Evolutionary conservation across 1,139 yeast genomes (phyloP).

Genomic region (Sporopachydermia cereana): DNA sequence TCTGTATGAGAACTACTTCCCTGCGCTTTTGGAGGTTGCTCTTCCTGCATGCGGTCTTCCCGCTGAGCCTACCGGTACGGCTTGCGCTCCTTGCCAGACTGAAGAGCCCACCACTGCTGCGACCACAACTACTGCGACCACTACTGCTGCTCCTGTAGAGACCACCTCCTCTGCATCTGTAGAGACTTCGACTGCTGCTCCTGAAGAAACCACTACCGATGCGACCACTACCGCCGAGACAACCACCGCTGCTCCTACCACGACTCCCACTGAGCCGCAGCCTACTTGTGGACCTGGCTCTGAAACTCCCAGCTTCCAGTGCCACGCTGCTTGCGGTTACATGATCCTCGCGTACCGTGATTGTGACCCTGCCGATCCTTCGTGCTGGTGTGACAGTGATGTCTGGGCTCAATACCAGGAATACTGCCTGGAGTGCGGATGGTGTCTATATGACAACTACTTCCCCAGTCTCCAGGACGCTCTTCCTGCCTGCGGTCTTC

Average conservation of each 20-base stretch:
- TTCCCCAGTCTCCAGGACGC: slow-evolving; percentile 13
- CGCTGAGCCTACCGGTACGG: neutral
- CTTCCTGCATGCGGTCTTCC: neutral
- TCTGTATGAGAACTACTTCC: slow-evolving; percentile 2
- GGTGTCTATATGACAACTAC: slow-evolving; percentile 4
- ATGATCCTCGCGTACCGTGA: neutral
- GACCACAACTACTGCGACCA: neutral
- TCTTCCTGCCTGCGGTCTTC: neutral
- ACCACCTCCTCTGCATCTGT: neutral
- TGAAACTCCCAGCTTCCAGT: neutral
- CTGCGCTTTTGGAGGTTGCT: slow-evolving; percentile 13
- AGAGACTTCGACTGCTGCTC: neutral
- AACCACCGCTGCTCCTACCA: neutral
- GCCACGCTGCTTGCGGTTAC: slow-evolving; percentile 2
- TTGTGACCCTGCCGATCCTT: neutral
- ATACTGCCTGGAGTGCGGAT: neutral
- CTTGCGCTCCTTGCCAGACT: neutral
- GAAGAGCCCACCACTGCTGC: neutral
- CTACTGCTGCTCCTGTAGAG: neutral
- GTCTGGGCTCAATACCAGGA: neutral
- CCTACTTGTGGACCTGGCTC: slow-evolving; percentile 6
- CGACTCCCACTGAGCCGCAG: neutral
- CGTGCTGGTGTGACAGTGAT: slow-evolving; percentile 1
- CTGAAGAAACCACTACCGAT: neutral
- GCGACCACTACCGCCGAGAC: neutral